Percentiles rank a stretch among this genome's conserved stretches.
These are phyloP conservation scores for Leccinum ochraceum DNA, from an alignment of 768 basidiomycete species.

Conservation along the genomic window DNA sequence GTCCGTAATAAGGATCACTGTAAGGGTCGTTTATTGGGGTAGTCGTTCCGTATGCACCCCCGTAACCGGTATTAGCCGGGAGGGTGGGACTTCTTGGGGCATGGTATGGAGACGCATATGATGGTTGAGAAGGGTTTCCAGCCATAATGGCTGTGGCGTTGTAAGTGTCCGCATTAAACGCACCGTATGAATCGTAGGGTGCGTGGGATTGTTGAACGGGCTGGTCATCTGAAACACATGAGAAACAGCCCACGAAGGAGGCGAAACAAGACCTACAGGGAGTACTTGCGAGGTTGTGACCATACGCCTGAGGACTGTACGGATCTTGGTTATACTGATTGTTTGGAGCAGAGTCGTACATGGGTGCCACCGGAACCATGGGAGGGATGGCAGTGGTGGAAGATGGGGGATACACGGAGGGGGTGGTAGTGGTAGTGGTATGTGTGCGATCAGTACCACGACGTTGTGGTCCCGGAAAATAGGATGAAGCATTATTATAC, in stretches of 20 bases:
- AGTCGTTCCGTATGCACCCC: conserved; percentile 55
- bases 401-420: conserved; percentile 37
- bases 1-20: conserved; percentile 31
- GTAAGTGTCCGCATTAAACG: conserved; percentile 43
- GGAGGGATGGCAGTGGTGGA: conserved; percentile 25
- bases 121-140: conserved; percentile 15
- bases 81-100: conserved; percentile 17
- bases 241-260: background rate
- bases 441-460: conserved; percentile 42
- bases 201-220: conserved; percentile 51
- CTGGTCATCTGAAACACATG: conserved; percentile 49
- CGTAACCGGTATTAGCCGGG: conserved; percentile 54
- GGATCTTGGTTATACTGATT: conserved; percentile 31
- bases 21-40: conserved; percentile 36
- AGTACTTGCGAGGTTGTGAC: conserved; percentile 52
- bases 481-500: conserved; percentile 57
- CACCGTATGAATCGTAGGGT: conserved; percentile 52
- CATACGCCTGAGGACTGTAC: conserved; percentile 41
- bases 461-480: conserved; percentile 45
- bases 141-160: conserved; percentile 30
- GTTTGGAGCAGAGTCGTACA: conserved; percentile 23
- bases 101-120: conserved; percentile 18
- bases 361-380: conserved; percentile 8
- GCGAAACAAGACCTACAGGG: conserved; percentile 47
- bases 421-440: conserved; percentile 42